Conservation (phyloP, 2,329 filamentous ascomycete genomes). For the Epichloe glyceriae region DNA sequence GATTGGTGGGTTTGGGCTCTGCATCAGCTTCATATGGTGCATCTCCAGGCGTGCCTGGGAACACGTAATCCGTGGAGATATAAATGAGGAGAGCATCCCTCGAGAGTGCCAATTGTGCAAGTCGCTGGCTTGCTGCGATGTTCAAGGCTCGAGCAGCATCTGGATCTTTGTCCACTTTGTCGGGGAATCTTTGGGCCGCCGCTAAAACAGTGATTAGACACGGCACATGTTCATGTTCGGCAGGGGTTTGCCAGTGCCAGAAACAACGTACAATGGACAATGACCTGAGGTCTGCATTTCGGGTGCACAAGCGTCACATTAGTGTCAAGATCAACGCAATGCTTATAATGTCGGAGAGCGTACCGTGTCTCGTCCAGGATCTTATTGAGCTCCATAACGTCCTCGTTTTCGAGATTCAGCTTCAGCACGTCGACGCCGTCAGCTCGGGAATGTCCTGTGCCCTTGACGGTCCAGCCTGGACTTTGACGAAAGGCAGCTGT, state of each 20-base stretch:
- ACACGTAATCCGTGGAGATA: constrained; percentile 75
- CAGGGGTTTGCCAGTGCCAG: background rate
- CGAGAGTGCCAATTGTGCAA: constrained; percentile 53
- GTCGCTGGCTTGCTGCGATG: constrained; percentile 51
- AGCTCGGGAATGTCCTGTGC: constrained; percentile 62
- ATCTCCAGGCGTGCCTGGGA: constrained; percentile 60
- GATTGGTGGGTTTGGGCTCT: constrained; percentile 56
- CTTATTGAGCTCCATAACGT: constrained; percentile 29
- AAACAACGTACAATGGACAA: constrained; percentile 57
- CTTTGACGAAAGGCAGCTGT: constrained; percentile 51
- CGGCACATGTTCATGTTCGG: background rate
- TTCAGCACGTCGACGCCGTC: constrained; percentile 55
- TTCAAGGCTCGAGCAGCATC: constrained; percentile 63
- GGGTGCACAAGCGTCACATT: background rate
- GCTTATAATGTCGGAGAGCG: constrained; percentile 11
- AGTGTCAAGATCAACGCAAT: background rate
- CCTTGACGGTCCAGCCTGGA: constrained; percentile 50
- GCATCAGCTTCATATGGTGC: constrained; percentile 65
- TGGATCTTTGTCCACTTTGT: constrained; percentile 71
- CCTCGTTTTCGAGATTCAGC: constrained; percentile 35
- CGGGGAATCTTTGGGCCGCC: constrained; percentile 78
- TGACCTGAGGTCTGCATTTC: constrained; percentile 52
- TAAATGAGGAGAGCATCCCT: constrained; percentile 56
- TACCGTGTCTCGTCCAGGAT: constrained; percentile 43
- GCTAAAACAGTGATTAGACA: constrained; percentile 31